Evolutionary conservation across 345 rosid genomes (phyloP), one percentile per base, ranked within the genome.

Genomic region (Linum tenue): DNA sequence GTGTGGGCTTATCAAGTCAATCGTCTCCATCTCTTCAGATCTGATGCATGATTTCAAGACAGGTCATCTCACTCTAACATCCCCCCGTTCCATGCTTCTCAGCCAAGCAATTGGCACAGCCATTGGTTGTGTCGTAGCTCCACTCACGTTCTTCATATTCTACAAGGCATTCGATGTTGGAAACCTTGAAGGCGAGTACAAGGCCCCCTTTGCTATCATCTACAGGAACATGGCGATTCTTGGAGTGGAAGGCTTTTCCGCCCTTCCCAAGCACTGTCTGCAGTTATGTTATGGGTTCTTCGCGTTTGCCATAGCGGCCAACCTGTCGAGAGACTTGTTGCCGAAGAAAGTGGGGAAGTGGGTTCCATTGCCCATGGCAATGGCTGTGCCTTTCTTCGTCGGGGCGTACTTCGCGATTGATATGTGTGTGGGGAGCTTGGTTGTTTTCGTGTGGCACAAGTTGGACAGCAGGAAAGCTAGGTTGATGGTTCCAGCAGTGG

Each of bases 1-100:
- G 37, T 91, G 97, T 69, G 99, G 97, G 31, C 78, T 94, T 60
- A 83, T 94, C 5, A 94, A 91, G 75, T 85, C 97, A 12, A 87
- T 91, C 0, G 92, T 91, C 53, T 87, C 95, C 14, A 79, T 88
- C 35, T 94, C 97, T 1, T 88, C 97, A 8, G 91, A 91, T 72
- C 74, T 94, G 75, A 94, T 94, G 99, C 99, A 91, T 7, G 96
- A 94, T 77, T 85, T 94, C 74, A 94, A 88, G 75, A 88, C 99
- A 0, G 92, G 88, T n/a, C 96, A 94, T 78, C 81, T 94, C 39
- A 94, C 96, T 5, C 75, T 82, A 50, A 91, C 99, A 42, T 94
- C 96, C 0, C 99, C 99, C 0, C 80, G 95, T 8, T 82, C 96
- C 0, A 94, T 94, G 97, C 86, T 94, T 56, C 64, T 87, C 15